Evolutionary conservation across 805 yeast genomes (phyloP).

Genomic region (Wickerhamomyces subpelliculosus): DNA sequence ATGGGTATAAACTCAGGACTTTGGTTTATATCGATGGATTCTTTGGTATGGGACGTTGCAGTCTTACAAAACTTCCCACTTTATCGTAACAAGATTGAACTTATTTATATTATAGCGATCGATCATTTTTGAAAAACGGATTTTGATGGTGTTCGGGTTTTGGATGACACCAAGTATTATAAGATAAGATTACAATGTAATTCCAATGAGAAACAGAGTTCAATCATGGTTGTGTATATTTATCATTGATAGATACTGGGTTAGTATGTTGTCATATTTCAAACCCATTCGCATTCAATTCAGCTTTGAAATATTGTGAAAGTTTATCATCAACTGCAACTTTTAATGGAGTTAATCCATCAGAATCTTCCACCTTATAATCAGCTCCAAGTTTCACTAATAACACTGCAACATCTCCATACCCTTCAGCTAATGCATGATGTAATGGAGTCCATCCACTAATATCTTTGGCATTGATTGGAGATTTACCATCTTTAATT

Average conservation of each 20-base stretch:
- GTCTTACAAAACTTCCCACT: no score
- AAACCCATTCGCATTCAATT: constrained; percentile 6
- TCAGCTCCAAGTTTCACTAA: constrained; percentile 69
- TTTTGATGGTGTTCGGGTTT: no score
- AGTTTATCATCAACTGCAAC: constrained; percentile 52
- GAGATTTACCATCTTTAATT: constrained; percentile 45
- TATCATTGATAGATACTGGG: background rate
- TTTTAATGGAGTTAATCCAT: constrained; percentile 47
- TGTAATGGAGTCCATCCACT: constrained; percentile 84
- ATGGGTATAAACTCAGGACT: no score
- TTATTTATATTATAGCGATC: no score
- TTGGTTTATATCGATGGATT: no score
- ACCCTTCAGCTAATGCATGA: constrained; percentile 88
- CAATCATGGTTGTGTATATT: no score
- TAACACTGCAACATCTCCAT: constrained; percentile 63
- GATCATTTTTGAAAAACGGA: no score
- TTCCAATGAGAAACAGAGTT: background rate
- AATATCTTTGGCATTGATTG: constrained; percentile 60
- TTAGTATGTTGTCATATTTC: constrained; percentile 2
- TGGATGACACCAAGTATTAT: no score
- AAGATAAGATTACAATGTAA: no score
- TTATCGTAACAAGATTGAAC: no score
- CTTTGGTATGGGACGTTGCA: no score
- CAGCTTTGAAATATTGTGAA: constrained; percentile 28
- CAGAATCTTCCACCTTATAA: constrained; percentile 32